These are phyloP conservation scores for Crithidia sp. DNA, from an alignment of 208 protist genomes.

Conservation along the genomic window DNA sequence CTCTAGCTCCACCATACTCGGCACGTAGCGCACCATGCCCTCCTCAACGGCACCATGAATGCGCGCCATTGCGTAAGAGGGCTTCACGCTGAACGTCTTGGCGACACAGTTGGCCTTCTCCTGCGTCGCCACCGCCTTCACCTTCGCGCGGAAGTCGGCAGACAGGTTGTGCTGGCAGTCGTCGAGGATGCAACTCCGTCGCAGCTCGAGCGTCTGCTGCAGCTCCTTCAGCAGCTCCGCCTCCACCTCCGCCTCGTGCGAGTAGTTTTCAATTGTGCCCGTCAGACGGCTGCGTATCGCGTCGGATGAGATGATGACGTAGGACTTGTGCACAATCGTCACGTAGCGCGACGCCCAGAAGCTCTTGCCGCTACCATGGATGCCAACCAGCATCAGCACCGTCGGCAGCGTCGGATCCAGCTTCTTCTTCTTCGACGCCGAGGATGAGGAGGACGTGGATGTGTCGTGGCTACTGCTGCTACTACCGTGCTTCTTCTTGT, in stretches of 20 bases:
- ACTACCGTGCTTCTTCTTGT: conserved; percentile 28
- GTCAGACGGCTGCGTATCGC: conserved; percentile 46
- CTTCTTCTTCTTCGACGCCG: conserved; percentile 28
- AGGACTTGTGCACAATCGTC: conserved; percentile 62
- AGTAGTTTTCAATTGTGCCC: conserved; percentile 59
- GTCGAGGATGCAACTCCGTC: conserved; percentile 73
- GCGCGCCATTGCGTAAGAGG: conserved; percentile 59
- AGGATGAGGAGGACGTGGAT: conserved; percentile 14
- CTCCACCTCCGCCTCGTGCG: conserved; percentile 61
- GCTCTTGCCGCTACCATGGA: conserved; percentile 83
- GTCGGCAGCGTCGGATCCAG: conserved; percentile 56
- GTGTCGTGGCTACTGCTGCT: conserved; percentile 17
- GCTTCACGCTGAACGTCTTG: conserved; percentile 69
- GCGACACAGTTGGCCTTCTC: conserved; percentile 55
- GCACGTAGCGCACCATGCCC: conserved; percentile 44
- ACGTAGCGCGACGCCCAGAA: conserved; percentile 78
- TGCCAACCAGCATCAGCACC: conserved; percentile 69
- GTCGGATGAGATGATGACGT: conserved; percentile 60
- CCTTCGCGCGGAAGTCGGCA: conserved; percentile 46
- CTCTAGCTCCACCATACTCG: conserved; percentile 57
- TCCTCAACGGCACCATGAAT: conserved; percentile 63
- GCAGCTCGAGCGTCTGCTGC: conserved; percentile 39
- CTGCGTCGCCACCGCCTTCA: conserved; percentile 40
- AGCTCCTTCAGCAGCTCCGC: conserved; percentile 58
- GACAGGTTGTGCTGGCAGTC: conserved; percentile 67